Evolutionary conservation across 2,329 filamentous ascomycete species (phyloP), one percentile per base, ranked within the genome.

Genomic region (Botrytis elliptica): DNA sequence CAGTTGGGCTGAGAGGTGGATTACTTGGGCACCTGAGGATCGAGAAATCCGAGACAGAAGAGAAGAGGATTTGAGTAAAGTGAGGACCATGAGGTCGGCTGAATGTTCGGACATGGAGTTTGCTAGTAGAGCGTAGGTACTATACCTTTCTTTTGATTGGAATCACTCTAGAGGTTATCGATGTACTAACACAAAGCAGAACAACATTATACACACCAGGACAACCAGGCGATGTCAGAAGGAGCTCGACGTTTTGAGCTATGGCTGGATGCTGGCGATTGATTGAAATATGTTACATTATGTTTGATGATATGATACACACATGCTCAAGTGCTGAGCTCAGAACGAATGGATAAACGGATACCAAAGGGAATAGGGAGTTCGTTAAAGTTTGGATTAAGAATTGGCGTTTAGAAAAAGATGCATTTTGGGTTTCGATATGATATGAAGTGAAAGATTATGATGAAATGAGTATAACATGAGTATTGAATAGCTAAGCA

Each of bases 1-100:
- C 14, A 14, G 18, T 52, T 73, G 52, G 52, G 40, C 44, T 38
- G 71, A 62, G 42, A 46, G 71, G 68, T 66, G 67, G 73, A 70
- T 73, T 20, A 49, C 22, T 33, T 69, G 65, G 63, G 52, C 40
- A 36, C 52, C 60, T 42, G 71, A 69, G 20, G 25, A 22, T 42
- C 25, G 7, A 38, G n/a, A 16, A 22, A 57, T 36, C 10, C 42
- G 66, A 10, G 66, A 59, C 4, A 69, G 38, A 36, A 59, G 18
- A 4, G 66, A 69, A 12, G 49, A 57, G 4, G 38, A 12, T 22
- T 42, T 69, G 49, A 20, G 55, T 42, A 40, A 52, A n/a, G 66
- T 59, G 49, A 57, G 66, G 10, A 69, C 66, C 20, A 25, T 42
- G 9, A 42, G 49, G 12, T 42, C 52, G 7, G n/a, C 36, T 14